A percentile compares a stretch with the other conserved stretches of the same genome.
Evolutionary conservation across 306 rosid species (phyloP).

Genomic region (Cucumis hystrix): DNA sequence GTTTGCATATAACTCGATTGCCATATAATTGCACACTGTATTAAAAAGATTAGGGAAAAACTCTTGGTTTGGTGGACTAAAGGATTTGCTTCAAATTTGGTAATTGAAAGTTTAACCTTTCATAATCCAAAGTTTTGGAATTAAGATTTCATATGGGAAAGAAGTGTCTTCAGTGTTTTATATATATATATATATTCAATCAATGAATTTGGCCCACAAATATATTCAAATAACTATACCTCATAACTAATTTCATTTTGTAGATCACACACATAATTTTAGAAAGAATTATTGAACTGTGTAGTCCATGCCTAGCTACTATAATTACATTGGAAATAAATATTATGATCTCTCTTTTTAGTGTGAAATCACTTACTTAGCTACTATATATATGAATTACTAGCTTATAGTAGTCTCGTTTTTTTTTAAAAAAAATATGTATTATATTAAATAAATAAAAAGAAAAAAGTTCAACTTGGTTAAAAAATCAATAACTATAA

Average conservation of each 20-base stretch:
- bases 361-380: neutral
- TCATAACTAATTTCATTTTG: neutral
- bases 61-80: neutral
- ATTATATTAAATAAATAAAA: no score
- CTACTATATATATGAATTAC: neutral
- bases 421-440: no score
- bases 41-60: no score
- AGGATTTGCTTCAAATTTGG: neutral
- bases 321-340: neutral
- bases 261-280: neutral
- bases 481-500: no score
- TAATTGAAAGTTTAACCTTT: neutral
- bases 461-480: no score
- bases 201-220: neutral
- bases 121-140: neutral
- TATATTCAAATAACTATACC: neutral
- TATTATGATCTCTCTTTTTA: neutral
- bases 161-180: neutral
- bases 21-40: no score
- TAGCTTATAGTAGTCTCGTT: neutral
- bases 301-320: neutral
- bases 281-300: neutral
- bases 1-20: no score
- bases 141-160: neutral
- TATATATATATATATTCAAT: neutral